Base-by-base conservation (phyloP, 2,329 filamentous ascomycete genomes). In the Passalora sequoiae region DNA sequence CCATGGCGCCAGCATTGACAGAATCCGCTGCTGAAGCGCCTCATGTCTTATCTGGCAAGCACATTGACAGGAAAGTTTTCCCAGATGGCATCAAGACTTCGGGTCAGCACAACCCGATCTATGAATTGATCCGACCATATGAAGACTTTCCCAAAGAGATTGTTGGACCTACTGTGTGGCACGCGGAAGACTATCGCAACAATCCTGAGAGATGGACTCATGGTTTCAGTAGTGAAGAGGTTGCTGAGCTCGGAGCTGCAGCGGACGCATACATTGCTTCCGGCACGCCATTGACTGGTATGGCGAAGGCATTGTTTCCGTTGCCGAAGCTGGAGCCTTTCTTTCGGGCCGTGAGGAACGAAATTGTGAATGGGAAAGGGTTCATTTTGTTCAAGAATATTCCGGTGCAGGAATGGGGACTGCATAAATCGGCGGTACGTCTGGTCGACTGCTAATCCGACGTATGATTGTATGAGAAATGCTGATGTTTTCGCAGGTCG, bases 351-450 rank as follows among this genome's bases (percentile, higher is more conserved):
- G 71, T 86, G 44, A 74, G 79, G 35, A 70, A 75, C 15, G 83
- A 86, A 51, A 69, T 86, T 13, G 67, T 94, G 40, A 78, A 94
- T 61, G 88, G 86, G 50, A 91, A 92, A 59, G 89, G 89, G 7
- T 94, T 94, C 68, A 84, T 92, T 51, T 75, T 94, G 12, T 92
- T 94, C 73, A 92, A 91, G 64, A 80, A 84, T 36, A 81, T 94
- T 63, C 88, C 87, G 1, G 85, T 89, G 1, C 59, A 76, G 32
- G 63, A 76, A 66, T 95, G 89, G 88, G 80, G 83, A 0, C 76
- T 80, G 41, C 76, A 80, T 61, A 94, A 94, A 69, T 86, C 80
- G 8, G 86, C 87, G 4, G 80, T 88, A 28, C 24, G 38, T 29
- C 19, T 30, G 13, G 7, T 25, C 12, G 15, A 4, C 30, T n/a